Conservation (phyloP, 2,329 filamentous ascomycete species). For the Huntiella omanensis region DNA sequence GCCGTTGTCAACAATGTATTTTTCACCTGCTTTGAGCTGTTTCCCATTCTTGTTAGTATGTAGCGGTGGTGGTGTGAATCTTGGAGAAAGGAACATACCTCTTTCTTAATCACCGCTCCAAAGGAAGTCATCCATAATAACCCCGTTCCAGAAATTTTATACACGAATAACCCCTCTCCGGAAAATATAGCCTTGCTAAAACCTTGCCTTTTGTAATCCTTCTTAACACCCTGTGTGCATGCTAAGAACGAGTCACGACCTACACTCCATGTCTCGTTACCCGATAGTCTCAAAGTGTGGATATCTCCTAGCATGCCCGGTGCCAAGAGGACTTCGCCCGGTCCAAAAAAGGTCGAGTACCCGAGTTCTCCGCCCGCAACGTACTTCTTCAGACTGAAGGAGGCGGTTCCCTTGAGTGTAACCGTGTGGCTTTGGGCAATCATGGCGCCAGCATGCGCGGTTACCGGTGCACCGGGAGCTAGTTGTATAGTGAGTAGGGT, state of each 20-base stretch:
- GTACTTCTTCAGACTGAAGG: constrained; percentile 86
- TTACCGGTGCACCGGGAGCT: constrained; percentile 70
- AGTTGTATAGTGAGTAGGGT: constrained; percentile 77
- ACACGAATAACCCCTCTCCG: constrained; percentile 80
- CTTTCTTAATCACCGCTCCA: constrained; percentile 86
- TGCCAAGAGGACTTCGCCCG: constrained; percentile 73
- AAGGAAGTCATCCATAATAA: constrained; percentile 84
- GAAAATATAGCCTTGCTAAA: constrained; percentile 84
- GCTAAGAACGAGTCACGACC: constrained; percentile 77
- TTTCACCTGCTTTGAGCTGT: constrained; percentile 48
- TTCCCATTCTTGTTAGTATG: not conserved
- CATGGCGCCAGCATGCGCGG: constrained; percentile 72
- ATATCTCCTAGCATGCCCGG: constrained; percentile 71
- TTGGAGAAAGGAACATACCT: constrained; percentile 39
- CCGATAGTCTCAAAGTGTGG: constrained; percentile 55
- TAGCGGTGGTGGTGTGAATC: too few relatives aligned
- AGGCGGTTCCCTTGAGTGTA: constrained; percentile 62
- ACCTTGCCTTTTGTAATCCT: constrained; percentile 72
- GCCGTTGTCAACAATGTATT: constrained; percentile 83
- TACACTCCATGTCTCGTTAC: constrained; percentile 61
- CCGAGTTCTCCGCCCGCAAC: constrained; percentile 63
- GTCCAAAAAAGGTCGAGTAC: constrained; percentile 66
- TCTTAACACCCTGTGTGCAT: constrained; percentile 68
- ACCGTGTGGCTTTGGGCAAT: constrained; percentile 86
- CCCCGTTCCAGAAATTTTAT: constrained; percentile 65